Base-by-base conservation (phyloP, 331 rosid species). In the Acacia pycnantha region DNA sequence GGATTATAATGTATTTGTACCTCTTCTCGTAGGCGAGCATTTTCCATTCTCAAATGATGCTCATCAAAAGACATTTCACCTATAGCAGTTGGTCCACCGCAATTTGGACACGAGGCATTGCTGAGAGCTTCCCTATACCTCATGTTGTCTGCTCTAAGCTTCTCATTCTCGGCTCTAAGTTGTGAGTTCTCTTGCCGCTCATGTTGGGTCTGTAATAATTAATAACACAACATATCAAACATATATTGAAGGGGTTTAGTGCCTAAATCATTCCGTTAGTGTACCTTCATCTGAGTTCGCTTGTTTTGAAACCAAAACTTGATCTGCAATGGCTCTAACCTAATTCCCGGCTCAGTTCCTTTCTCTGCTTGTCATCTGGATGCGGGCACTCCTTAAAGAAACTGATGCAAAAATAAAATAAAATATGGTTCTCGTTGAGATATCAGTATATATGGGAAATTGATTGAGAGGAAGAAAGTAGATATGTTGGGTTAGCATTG, bases 21-120 rank as follows among this genome's bases (percentile, higher is more conserved):
- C 98, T 96, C 99, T 91, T 96, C 99, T 70, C 98, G 62, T 1
- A 96, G 86, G 8, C 97, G 92, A 0, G 98, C 94, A 87, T 94
- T 96, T 83, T 96, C 99, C 1, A 96, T 88, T 77, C 98, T 84
- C 84, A 96, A 77, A 70, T 96, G 99, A 78, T 96, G 99, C 33
- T 96, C 99, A 69, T 96, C 99, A 18, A 96, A 96, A 3, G 99
- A 96, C 98, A 96, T 96, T 87, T 96, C 98, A 62, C 98, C 99
- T 0, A 96, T 83, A 12, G 98, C 95, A 1, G 98, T 91, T 16
- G 99, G 98, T 33, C 99, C 99, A 18, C 99, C 99, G 5, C 99
- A 96, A 41, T 94, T 94, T 15, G 97, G 99, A 79, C 99, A 96
- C 0, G 98, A 96, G 22, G 99, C 97, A 77, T 94, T 96, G 85